Evolutionary conservation across 2,329 filamentous ascomycete species (phyloP).

Genomic region (Fusarium sterilihyphosum): DNA sequence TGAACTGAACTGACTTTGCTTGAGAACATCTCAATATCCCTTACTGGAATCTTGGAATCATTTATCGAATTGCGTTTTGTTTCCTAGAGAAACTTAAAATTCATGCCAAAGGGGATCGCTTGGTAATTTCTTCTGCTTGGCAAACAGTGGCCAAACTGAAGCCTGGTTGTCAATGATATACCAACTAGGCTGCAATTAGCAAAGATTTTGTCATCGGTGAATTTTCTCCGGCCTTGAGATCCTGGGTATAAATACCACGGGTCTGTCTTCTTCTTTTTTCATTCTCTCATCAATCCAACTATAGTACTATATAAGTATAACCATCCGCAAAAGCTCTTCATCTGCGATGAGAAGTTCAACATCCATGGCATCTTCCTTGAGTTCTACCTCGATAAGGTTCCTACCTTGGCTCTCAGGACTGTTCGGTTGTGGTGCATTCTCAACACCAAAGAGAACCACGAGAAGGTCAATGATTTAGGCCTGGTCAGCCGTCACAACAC

Average conservation of each 20-base stretch:
- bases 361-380: neutral
- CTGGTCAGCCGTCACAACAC: neutral
- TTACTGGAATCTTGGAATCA: no score
- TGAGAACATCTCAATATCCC: neutral
- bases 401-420: neutral
- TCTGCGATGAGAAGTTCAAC: neutral
- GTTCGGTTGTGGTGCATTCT: neutral
- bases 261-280: neutral
- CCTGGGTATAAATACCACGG: neutral
- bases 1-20: neutral
- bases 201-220: rapidly evolving
- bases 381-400: rapidly evolving
- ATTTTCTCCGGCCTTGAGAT: neutral
- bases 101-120: neutral
- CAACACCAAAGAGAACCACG: neutral
- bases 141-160: neutral
- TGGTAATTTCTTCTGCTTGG: neutral
- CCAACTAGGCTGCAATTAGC: neutral
- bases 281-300: neutral
- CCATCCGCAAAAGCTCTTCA: neutral
- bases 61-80: no score
- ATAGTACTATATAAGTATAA: neutral
- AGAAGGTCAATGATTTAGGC: neutral
- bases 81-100: rapidly evolving
- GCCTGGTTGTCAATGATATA: neutral